Conservation (phyloP, 139 green algal species). For the Chlamydomonas sphaeroides region DNA sequence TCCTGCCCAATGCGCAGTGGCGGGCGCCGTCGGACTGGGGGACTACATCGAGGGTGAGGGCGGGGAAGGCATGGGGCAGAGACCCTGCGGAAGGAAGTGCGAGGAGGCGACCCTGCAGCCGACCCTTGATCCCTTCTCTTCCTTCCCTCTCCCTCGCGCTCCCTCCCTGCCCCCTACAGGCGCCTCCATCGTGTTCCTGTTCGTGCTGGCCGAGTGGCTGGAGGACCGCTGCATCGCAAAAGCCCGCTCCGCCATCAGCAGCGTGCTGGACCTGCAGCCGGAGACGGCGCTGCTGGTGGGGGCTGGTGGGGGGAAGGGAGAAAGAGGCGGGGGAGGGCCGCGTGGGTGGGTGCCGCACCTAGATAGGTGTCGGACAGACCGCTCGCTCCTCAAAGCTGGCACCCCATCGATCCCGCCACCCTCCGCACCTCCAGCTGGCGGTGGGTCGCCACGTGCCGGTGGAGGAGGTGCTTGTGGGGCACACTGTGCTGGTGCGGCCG, state of each 20-base stretch:
- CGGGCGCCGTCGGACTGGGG: conserved; percentile 48
- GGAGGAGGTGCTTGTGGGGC: conserved; percentile 28
- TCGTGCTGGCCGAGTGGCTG: conserved; percentile 70
- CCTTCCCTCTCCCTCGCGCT: too few species aligned
- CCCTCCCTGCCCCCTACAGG: background rate
- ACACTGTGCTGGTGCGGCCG: conserved; percentile 67
- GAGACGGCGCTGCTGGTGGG: conserved; percentile 46
- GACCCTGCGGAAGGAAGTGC: too few species aligned
- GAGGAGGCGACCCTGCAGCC: too few species aligned
- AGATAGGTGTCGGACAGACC: too few species aligned
- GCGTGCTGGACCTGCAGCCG: conserved; percentile 50
- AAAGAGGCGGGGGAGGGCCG: too few species aligned
- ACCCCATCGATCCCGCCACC: too few species aligned
- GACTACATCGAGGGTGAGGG: conserved; percentile 68
- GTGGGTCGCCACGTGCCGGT: background rate
- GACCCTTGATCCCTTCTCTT: too few species aligned
- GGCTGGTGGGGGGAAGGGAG: too few species aligned
- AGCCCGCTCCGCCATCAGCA: conserved; percentile 36
- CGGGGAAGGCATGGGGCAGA: too few species aligned
- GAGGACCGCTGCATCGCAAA: conserved; percentile 53
- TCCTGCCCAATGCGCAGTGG: too few species aligned
- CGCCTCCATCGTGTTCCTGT: conserved; percentile 69
- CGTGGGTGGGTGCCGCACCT: too few species aligned
- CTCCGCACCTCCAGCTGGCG: background rate
- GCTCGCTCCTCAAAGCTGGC: too few species aligned